phyloP scores from a whole-genome alignment of 2,329 filamentous ascomycete genomes.

The Fusarium chuoi region DNA sequence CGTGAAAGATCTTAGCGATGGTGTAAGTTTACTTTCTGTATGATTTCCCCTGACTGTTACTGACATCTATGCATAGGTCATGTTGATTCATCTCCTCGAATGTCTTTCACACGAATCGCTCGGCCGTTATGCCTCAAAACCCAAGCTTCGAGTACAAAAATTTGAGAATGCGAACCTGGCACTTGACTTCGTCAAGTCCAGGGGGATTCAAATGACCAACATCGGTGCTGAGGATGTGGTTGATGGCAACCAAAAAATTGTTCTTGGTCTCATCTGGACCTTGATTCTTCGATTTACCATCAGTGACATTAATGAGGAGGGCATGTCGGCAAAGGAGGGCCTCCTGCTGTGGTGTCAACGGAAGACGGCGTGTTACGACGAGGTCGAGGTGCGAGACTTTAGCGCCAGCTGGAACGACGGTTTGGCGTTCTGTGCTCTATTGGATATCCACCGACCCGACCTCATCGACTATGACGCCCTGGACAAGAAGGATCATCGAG shows the following conservation, averaged over 20 bases:
- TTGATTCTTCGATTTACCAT: constrained; percentile 98
- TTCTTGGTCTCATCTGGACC: constrained; percentile 97
- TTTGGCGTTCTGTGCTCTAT: constrained; percentile 91
- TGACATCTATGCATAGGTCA: constrained; percentile 67
- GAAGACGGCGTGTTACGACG: constrained; percentile 98
- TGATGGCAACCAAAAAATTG: constrained; percentile 97
- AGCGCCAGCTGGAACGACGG: constrained; percentile 97
- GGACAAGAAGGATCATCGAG: constrained; percentile 92
- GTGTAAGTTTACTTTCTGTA: constrained; percentile 69
- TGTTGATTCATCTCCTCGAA: constrained; percentile 96
- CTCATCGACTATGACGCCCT: constrained; percentile 96
- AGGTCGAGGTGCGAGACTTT: constrained; percentile 95
- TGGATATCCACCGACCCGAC: constrained; percentile 97
- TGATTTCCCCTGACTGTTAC: neutral
- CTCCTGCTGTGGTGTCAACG: constrained; percentile 96
- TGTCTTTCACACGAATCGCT: constrained; percentile 94
- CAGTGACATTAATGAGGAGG: constrained; percentile 97
- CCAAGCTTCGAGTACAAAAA: constrained; percentile 93
- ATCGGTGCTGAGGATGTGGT: constrained; percentile 99
- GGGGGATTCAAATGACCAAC: constrained; percentile 97
- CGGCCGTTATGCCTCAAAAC: constrained; percentile 94
- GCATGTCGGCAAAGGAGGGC: constrained; percentile 96
- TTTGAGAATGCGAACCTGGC: constrained; percentile 99
- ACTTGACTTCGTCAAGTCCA: constrained; percentile 89
- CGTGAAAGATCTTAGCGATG: constrained; percentile 89